Base-by-base conservation (phyloP, 2,329 filamentous ascomycete species). In the Graphilbum fragrans region DNA sequence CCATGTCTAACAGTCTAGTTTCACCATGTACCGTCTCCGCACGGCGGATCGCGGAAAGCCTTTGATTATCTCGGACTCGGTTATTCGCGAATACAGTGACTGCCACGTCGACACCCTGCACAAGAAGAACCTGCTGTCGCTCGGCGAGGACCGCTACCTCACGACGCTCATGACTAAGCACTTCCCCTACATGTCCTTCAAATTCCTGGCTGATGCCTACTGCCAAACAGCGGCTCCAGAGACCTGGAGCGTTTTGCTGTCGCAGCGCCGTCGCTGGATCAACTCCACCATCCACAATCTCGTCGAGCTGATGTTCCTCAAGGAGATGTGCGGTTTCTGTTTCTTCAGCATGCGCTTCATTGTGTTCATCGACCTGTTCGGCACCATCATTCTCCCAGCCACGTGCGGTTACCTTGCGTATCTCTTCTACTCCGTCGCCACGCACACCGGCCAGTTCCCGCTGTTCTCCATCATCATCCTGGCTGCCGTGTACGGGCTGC, bases 231-330 rank as follows among this genome's bases (percentile, higher is more conserved):
- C 90, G 35, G 92, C 92, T 1, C 92, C 92, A 2, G 87, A 96
- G 55, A 85, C 82, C 20, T 98, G 88, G 86, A 84, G 80, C 55
- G 86, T 98, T 53, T 66, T 98, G 52, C 70, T 98, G 25, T 98
- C 92, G n/a, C 92, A 98, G 60, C 81, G 92, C 71, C 87, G 92
- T 69, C 83, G 92, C 59, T 98, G 92, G 92, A 98, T 98, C 62
- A 98, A 98, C 66, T 96, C 92, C 1, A 98, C 92, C 10, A 82
- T 98, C 47, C 92, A 98, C 70, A 98, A 98, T 59, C 63, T 98
- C 56, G 83, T 82, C 21, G 92, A 98, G 60, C 68, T 98, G 55
- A 81, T 94, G 58, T 82, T 82, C 53, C 72, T 98, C 37, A 82
- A 88, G 59, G 87, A 98, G 55, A 81, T 98, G 61, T 98, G 92